Evolutionary conservation across 371 early-diverging fungal genomes (phyloP).

Genomic region (Funneliformis caledonium): DNA sequence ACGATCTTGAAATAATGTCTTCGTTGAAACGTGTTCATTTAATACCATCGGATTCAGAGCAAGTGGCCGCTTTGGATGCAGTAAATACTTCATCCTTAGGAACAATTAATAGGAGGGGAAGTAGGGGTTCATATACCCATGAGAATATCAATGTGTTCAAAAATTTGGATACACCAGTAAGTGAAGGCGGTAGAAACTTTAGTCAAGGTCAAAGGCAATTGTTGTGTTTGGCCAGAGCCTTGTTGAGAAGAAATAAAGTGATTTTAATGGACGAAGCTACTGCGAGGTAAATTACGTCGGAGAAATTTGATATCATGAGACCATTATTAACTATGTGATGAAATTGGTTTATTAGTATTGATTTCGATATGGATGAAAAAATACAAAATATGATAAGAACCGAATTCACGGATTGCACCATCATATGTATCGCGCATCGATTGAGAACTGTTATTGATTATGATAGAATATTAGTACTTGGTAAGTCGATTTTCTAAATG

Average conservation of each 20-base stretch:
- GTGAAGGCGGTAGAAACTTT: slow-evolving; percentile 35
- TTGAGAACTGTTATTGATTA: slow-evolving; percentile 78
- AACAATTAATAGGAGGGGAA: not conserved
- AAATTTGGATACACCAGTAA: slow-evolving; percentile 32
- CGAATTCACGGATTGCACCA: slow-evolving; percentile 64
- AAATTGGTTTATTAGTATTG: slow-evolving; percentile 53
- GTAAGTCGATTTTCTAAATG: slow-evolving; percentile 23
- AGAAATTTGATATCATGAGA: not conserved
- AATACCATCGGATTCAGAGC: slow-evolving; percentile 41
- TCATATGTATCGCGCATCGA: slow-evolving; percentile 74
- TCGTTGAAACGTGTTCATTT: slow-evolving; percentile 67
- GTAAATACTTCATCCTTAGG: slow-evolving; percentile 43
- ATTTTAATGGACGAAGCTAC: slow-evolving; percentile 83
- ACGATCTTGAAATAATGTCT: slow-evolving; percentile 79
- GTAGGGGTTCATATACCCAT: slow-evolving; percentile 49
- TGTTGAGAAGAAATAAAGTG: slow-evolving; percentile 73
- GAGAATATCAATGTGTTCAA: slow-evolving; percentile 51
- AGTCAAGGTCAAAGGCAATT: slow-evolving; percentile 53
- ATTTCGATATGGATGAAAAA: slow-evolving; percentile 63
- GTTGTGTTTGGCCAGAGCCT: slow-evolving; percentile 85
- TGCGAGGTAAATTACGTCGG: slow-evolving; percentile 11
- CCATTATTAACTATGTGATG: not conserved
- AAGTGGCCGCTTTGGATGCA: slow-evolving; percentile 59
- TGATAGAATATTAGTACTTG: slow-evolving; percentile 54
- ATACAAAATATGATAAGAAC: slow-evolving; percentile 65